These are phyloP conservation scores for Lantana camara DNA, from an alignment of 257 asterid species.

Conservation along the genomic window DNA sequence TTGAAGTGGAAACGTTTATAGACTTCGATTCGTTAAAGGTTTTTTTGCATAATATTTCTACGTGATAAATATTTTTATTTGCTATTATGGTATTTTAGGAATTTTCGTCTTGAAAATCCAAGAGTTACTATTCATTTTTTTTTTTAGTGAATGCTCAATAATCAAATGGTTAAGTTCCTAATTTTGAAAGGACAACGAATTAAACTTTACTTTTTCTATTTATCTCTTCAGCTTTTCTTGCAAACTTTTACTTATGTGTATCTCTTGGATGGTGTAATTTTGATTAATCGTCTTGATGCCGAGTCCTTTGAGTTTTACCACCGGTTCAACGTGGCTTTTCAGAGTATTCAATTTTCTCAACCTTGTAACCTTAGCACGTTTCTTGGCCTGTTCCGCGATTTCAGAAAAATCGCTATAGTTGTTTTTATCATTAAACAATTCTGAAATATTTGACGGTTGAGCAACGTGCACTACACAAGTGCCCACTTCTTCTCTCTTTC, in stretches of 20 bases:
- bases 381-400: conserved; percentile 60
- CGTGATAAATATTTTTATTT: no score
- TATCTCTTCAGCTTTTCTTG: conserved; percentile 24
- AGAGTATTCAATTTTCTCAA: conserved; percentile 58
- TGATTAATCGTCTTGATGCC: conserved; percentile 50
- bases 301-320: conserved; percentile 56
- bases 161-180: conserved; percentile 11
- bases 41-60: no score
- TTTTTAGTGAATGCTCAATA: conserved; percentile 7
- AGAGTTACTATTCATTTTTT: no score
- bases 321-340: conserved; percentile 61
- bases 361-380: conserved; percentile 59
- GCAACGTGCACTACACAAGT: conserved; percentile 47
- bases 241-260: not conserved
- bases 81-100: no score
- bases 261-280: conserved; percentile 51
- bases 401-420: conserved; percentile 55
- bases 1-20: no score
- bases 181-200: conserved; percentile 6
- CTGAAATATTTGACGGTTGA: conserved; percentile 31
- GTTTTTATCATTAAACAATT: conserved; percentile 33
- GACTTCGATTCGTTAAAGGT: no score
- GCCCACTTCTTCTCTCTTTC: conserved; percentile 65
- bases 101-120: no score
- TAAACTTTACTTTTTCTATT: conserved; percentile 20